Evolutionary conservation across 495 filamentous ascomycete genomes (phyloP).

Genomic region (Aspergillus incahuasiensis): DNA sequence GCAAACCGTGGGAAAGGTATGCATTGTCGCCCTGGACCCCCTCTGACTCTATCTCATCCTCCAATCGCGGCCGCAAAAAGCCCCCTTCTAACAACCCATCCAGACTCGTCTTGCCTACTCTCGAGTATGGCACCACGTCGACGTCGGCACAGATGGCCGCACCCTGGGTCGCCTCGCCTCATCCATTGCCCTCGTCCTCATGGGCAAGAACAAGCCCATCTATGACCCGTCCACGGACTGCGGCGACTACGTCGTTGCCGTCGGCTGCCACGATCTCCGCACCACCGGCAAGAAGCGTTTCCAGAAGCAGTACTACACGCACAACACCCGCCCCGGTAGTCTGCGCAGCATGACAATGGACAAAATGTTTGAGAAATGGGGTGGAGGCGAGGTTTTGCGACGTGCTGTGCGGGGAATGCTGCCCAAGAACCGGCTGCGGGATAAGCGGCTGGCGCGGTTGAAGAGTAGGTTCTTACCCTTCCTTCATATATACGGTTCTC

Average conservation of each 20-base stretch:
- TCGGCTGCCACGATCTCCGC: constrained; percentile 78
- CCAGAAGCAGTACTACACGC: constrained; percentile 92
- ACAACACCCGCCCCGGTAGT: constrained; percentile 84
- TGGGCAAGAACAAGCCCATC: constrained; percentile 99
- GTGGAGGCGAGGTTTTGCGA: constrained; percentile 87
- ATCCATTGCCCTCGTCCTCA: constrained; percentile 83
- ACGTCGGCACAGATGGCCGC: constrained; percentile 56
- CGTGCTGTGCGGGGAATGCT: constrained; percentile 94
- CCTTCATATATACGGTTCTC: neutral
- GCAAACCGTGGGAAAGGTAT: constrained; percentile 45
- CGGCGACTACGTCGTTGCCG: constrained; percentile 97
- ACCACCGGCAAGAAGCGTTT: constrained; percentile 86
- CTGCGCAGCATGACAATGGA: constrained; percentile 92
- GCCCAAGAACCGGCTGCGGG: constrained; percentile 90
- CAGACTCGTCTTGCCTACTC: constrained; percentile 96
- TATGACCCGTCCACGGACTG: constrained; percentile 95
- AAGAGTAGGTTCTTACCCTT: constrained; percentile 58
- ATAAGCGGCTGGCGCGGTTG: constrained; percentile 78
- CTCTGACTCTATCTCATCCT: neutral
- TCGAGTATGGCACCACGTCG: constrained; percentile 84
- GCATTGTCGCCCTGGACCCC: neutral
- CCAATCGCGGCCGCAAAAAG: neutral
- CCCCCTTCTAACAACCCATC: neutral
- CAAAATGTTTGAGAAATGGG: constrained; percentile 86
- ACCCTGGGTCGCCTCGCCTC: constrained; percentile 83